Base-by-base conservation (phyloP, 169 alveolate genomes). In the Babesia divergens region DNA sequence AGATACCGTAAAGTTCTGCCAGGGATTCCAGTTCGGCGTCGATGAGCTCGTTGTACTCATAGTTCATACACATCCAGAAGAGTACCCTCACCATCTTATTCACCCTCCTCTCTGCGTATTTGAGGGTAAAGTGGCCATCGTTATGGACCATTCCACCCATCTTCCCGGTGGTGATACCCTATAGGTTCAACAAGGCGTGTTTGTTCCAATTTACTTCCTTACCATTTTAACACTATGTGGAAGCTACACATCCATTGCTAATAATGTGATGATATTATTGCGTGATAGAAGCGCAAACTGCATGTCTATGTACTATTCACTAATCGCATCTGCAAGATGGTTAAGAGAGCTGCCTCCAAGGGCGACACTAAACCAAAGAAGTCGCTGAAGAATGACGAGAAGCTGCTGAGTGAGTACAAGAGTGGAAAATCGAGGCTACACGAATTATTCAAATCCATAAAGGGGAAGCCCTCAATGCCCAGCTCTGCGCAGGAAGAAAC, bases 41-140 rank as follows among this genome's bases (percentile, higher is more conserved):
- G 46, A 76, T 76, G 32, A 76, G 60, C 31, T 76, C 85, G 43
- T 76, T 64, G 62, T 76, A 76, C 42, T 76, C 85, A 16, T 51
- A 49, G 53, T 76, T 66, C 65, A 66, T 3, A 9, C 70, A 46
- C 85, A 76, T 76, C 77, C 85, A 67, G 62, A 76, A 76, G 43
- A 76, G 59, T 31, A 53, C 32, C 47, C 81, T 44, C 40, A 32
- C 65, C 85, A 76, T 76, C 28, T 1, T 49, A 24, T n/a, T n/a
- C n/a, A n/a, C n/a, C n/a, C n/a, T n/a, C n/a, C n/a, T n/a, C n/a
- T n/a, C n/a, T n/a, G n/a, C n/a, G n/a, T n/a, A n/a, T n/a, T n/a
- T n/a, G n/a, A n/a, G n/a, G n/a, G n/a, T n/a, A n/a, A n/a, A n/a
- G n/a, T n/a, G n/a, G n/a, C n/a, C n/a, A n/a, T n/a, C n/a, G n/a